phyloP scores from a whole-genome alignment of 2,329 filamentous ascomycete species.

The Venturia asperata region DNA sequence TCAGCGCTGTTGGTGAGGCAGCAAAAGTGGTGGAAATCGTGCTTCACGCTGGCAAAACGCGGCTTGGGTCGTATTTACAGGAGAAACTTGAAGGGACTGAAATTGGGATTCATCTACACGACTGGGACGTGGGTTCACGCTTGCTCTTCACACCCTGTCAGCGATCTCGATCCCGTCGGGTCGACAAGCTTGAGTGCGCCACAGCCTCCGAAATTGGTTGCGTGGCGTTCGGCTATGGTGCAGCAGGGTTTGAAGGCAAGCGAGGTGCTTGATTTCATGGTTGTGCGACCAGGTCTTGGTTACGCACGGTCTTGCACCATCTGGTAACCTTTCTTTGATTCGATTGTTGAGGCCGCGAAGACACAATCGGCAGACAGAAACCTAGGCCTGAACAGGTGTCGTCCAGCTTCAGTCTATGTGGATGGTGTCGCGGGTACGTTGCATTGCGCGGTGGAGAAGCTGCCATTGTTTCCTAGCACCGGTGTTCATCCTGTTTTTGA shows the following conservation, averaged over 20 bases:
- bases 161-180: too few relatives aligned
- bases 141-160: too few relatives aligned
- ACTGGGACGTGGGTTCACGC: too few relatives aligned
- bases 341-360: slow-evolving; percentile 26
- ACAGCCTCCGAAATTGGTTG: too few relatives aligned
- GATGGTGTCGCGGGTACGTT: slow-evolving; percentile 34
- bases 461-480: slow-evolving; percentile 24
- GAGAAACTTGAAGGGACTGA: too few relatives aligned
- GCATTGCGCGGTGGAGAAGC: slow-evolving; percentile 30
- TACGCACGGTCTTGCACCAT: slow-evolving; percentile 33
- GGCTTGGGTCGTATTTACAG: too few relatives aligned
- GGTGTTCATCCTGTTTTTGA: slow-evolving; percentile 35
- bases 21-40: too few relatives aligned
- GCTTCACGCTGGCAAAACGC: too few relatives aligned
- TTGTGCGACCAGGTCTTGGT: slow-evolving; percentile 31
- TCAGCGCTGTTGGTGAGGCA: too few relatives aligned
- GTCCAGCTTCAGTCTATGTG: slow-evolving; percentile 33
- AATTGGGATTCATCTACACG: too few relatives aligned
- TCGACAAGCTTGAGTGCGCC: too few relatives aligned
- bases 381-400: slow-evolving; percentile 24
- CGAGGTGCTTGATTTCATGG: slow-evolving; percentile 30
- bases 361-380: slow-evolving; percentile 6
- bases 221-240: too few relatives aligned
- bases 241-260: slow-evolving; percentile 18
- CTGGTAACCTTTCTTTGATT: slow-evolving; percentile 26